A percentile compares a stretch with the other conserved stretches of the same genome.
These are phyloP conservation scores for Trichoderma asperellum DNA, from an alignment of 2,329 filamentous ascomycete species.

Conservation along the genomic window DNA sequence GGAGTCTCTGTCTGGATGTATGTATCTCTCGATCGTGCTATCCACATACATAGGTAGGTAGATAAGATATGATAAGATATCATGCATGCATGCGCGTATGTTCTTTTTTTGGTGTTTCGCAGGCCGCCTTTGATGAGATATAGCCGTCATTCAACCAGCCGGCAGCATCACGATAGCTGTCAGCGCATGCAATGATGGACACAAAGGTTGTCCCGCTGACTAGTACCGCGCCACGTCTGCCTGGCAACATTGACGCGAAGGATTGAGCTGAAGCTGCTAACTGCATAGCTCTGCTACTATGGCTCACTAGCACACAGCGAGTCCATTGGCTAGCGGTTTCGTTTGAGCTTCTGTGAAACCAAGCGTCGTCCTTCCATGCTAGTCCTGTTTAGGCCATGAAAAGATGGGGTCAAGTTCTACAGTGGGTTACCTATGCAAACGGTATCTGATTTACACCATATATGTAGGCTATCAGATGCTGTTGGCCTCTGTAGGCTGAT, in stretches of 20 bases:
- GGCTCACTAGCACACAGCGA: neutral
- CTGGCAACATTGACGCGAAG: constrained; percentile 13
- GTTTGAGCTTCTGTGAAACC: neutral
- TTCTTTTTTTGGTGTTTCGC: neutral
- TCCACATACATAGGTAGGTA: neutral
- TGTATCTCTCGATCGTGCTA: neutral
- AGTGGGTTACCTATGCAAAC: neutral
- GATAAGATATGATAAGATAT: neutral
- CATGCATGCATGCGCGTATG: neutral
- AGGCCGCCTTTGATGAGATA: neutral
- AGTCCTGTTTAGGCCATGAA: neutral
- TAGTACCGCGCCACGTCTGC: constrained; percentile 2
- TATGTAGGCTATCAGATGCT: no score
- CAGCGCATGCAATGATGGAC: neutral
- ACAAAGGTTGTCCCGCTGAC: neutral
- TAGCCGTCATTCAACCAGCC: neutral
- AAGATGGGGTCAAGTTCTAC: neutral
- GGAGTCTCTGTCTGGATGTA: neutral
- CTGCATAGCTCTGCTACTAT: neutral
- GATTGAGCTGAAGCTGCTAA: constrained; percentile 8
- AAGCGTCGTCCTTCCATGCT: neutral
- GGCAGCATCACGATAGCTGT: neutral
- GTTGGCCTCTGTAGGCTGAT: neutral
- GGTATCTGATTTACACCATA: neutral
- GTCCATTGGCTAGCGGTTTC: constrained; percentile 3